Percentiles rank a stretch among this genome's conserved stretches.
Conservation (phyloP, 805 yeast species). For the Cyberlindnera veronae region DNA sequence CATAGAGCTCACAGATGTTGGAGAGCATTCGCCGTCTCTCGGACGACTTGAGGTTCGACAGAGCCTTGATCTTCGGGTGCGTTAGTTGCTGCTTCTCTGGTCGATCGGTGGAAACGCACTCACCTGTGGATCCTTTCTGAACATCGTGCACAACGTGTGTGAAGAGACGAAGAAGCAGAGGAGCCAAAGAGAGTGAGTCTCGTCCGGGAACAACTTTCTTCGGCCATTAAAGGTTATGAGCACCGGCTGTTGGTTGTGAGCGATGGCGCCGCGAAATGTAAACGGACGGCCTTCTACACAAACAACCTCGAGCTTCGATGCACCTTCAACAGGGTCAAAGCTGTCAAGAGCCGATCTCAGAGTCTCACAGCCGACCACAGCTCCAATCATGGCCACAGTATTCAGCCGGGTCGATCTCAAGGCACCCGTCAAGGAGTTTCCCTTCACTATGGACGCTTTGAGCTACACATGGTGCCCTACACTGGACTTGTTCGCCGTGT, state of each 20-base stretch:
- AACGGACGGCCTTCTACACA: too few relatives aligned
- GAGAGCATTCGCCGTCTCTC: conserved; percentile 53
- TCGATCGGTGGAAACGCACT: too few relatives aligned
- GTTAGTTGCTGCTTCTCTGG: too few relatives aligned
- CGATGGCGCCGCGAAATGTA: too few relatives aligned
- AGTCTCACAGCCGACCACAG: too few relatives aligned
- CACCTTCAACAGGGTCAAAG: background rate
- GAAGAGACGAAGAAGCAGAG: too few relatives aligned
- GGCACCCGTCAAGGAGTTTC: conserved; percentile 3
- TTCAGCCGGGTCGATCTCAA: conserved; percentile 2
- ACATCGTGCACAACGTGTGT: too few relatives aligned
- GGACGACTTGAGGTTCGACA: conserved; percentile 76
- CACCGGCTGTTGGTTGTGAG: too few relatives aligned
- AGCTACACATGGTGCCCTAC: conserved; percentile 44
- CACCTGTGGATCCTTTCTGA: conserved; percentile 23
- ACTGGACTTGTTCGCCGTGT: conserved; percentile 49
- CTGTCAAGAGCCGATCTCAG: background rate
- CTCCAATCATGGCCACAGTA: too few relatives aligned
- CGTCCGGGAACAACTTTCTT: too few relatives aligned
- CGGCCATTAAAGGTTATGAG: too few relatives aligned
- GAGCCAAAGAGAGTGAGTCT: too few relatives aligned
- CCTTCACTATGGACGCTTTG: conserved; percentile 14
- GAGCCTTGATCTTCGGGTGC: conserved; percentile 51
- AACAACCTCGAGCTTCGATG: background rate
- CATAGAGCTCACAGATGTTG: conserved; percentile 40